Evolutionary conservation across 2,329 filamentous ascomycete genomes (phyloP).

Genomic region (Sclerotinia spermophila): DNA sequence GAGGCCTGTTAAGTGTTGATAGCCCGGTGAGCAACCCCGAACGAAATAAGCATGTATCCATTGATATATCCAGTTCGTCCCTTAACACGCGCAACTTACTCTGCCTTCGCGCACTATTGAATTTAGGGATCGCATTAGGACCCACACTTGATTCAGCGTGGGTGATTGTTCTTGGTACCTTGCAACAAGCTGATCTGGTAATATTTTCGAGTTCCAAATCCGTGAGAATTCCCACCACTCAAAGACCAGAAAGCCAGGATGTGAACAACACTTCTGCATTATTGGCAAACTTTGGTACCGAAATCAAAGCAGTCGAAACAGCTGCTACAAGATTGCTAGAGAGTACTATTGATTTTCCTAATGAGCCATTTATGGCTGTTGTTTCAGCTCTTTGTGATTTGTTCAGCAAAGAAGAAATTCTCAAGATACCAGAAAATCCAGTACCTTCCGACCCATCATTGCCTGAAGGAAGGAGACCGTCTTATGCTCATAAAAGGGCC

Average conservation of each 20-base stretch:
- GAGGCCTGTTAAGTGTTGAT: conserved; percentile 71
- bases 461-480: conserved; percentile 28
- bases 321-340: conserved; percentile 85
- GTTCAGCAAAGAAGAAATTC: conserved; percentile 44
- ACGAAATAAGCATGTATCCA: conserved; percentile 55
- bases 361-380: conserved; percentile 73
- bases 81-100: conserved; percentile 87
- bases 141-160: conserved; percentile 82
- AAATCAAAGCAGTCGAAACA: conserved; percentile 84
- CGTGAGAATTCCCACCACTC: conserved; percentile 48
- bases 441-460: conserved; percentile 27
- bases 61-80: conserved; percentile 50
- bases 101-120: conserved; percentile 86
- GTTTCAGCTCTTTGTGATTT: conserved; percentile 72
- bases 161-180: conserved; percentile 85
- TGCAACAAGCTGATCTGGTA: conserved; percentile 90
- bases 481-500: conserved; percentile 36
- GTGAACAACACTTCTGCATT: conserved; percentile 38
- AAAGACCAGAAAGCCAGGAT: conserved; percentile 45
- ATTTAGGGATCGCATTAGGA: conserved; percentile 89
- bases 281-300: conserved; percentile 67
- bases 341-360: conserved; percentile 87
- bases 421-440: conserved; percentile 29
- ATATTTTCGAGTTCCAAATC: conserved; percentile 57
- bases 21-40: conserved; percentile 62